Percentiles rank a stretch among this genome's conserved stretches.
Evolutionary conservation across 176 grass and related monocot species (phyloP).

Genomic region (Triticum dicoccoides): DNA sequence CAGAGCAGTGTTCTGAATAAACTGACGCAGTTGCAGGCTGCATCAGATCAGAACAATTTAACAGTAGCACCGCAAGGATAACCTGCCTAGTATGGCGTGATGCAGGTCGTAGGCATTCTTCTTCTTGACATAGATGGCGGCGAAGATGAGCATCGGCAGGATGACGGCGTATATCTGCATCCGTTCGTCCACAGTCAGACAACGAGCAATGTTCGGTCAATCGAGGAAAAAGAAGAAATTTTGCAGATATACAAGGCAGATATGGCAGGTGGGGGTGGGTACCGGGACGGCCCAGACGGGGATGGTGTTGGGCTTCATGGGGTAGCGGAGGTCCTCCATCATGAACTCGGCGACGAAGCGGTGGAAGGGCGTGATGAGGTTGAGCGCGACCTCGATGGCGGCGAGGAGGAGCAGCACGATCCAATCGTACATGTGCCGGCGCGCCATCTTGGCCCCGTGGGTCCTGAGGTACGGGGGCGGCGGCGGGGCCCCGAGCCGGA

Average conservation of each 20-base stretch:
- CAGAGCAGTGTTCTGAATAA: background rate
- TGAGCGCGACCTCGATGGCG: constrained; percentile 40
- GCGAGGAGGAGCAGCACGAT: constrained; percentile 49
- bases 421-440: constrained; percentile 58
- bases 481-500: background rate
- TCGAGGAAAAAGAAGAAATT: background rate
- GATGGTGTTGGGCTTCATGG: constrained; percentile 67
- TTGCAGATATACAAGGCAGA: background rate
- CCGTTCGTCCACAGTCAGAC: background rate
- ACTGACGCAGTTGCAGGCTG: background rate
- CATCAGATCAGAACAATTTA: background rate
- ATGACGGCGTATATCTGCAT: constrained; percentile 18
- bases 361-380: constrained; percentile 71
- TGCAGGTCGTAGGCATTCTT: constrained; percentile 54
- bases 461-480: constrained; percentile 33
- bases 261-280: background rate
- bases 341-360: constrained; percentile 71
- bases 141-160: constrained; percentile 37
- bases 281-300: constrained; percentile 83
- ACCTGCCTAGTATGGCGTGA: constrained; percentile 48
- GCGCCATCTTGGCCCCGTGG: constrained; percentile 30
- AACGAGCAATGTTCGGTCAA: background rate
- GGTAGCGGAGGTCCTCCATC: constrained; percentile 61
- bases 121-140: constrained; percentile 35
- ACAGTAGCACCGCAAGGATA: background rate